A percentile compares a stretch with the other conserved stretches of the same genome.
phyloP scores from a whole-genome alignment of 257 asterid species.

The Solanum stenotomum region DNA sequence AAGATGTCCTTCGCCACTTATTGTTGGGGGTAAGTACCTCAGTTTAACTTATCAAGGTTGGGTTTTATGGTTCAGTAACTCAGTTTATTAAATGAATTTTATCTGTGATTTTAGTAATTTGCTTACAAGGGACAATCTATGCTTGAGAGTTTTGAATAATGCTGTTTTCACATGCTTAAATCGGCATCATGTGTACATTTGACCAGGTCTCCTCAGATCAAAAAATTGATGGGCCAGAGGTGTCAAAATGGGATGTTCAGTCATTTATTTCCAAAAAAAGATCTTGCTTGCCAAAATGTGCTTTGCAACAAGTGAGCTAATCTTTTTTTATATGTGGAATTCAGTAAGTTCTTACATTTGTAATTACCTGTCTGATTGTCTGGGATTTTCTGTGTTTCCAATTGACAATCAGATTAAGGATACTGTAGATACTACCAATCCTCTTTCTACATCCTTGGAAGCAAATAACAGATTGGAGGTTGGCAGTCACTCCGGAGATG shows the following conservation, averaged over 20 bases:
- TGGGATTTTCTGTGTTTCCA: conserved; percentile 4
- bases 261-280: conserved; percentile 41
- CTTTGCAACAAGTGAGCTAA: conserved; percentile 33
- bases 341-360: neutral
- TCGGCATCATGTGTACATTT: neutral
- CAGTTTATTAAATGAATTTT: neutral
- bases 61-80: neutral
- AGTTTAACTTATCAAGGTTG: neutral
- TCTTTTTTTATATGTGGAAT: neutral
- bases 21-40: conserved; percentile 25
- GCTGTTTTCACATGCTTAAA: conserved; percentile 6
- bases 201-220: conserved; percentile 23
- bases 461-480: conserved; percentile 35
- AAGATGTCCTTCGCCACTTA: conserved; percentile 34
- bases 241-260: conserved; percentile 44
- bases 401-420: conserved; percentile 40
- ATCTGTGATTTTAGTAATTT: neutral
- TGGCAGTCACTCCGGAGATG: conserved; percentile 17
- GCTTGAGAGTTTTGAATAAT: neutral
- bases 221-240: conserved; percentile 23
- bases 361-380: neutral
- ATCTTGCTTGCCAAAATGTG: conserved; percentile 17
- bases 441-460: conserved; percentile 37
- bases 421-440: conserved; percentile 32
- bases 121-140: neutral